phyloP scores from a whole-genome alignment of 768 basidiomycete species.

The Trametes punicea region DNA sequence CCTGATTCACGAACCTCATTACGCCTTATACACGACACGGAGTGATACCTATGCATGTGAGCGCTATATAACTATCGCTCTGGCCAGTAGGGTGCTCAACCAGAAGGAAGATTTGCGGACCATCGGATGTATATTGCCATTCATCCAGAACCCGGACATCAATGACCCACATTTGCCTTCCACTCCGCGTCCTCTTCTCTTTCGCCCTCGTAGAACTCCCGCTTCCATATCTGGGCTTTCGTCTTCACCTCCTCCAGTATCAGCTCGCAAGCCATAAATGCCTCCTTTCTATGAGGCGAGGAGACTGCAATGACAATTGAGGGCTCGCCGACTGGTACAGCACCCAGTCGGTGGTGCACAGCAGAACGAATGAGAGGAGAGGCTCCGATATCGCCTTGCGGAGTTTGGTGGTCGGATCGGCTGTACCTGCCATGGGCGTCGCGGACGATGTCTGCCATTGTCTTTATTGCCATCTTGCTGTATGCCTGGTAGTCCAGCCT shows the following conservation, averaged over 20 bases:
- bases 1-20: not conserved
- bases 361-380: conserved; percentile 49
- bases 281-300: conserved; percentile 79
- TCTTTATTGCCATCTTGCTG: conserved; percentile 75
- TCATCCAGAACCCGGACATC: not conserved
- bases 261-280: conserved; percentile 74
- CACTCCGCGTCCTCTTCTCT: conserved; percentile 46
- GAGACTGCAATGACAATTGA: conserved; percentile 86
- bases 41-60: not conserved
- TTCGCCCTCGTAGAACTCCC: conserved; percentile 80
- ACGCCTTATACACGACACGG: not conserved
- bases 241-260: conserved; percentile 85
- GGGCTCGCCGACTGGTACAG: conserved; percentile 72
- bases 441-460: conserved; percentile 59
- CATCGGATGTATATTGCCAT: not conserved
- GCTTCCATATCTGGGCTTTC: conserved; percentile 88
- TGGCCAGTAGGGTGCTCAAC: not conserved
- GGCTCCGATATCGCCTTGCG: not conserved
- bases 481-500: conserved; percentile 83
- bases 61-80: not conserved
- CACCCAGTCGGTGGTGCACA: conserved; percentile 75
- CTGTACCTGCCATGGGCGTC: conserved; percentile 40
- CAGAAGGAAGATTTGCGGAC: not conserved
- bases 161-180: conserved; percentile 26
- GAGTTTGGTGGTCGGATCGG: conserved; percentile 36